Evolutionary conservation across 169 alveolate genomes (phyloP).

Genomic region (Toxoplasma gondii): DNA sequence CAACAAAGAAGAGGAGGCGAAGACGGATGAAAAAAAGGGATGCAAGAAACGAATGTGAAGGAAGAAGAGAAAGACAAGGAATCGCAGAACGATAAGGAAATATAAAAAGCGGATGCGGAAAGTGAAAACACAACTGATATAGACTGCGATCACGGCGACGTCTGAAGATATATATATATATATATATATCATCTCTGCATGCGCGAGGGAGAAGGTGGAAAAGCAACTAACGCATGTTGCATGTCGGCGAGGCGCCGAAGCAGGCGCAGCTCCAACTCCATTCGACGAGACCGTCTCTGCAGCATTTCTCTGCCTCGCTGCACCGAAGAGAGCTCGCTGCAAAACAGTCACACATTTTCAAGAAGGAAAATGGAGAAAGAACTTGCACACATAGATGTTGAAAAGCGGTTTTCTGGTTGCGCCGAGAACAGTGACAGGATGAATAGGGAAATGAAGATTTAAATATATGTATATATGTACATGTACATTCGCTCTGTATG

Average conservation of each 20-base stretch:
- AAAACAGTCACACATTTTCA: not conserved
- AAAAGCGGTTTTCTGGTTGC: too few species aligned
- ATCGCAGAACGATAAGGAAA: not conserved
- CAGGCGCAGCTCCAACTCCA: constrained; percentile 62
- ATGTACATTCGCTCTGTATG: not conserved
- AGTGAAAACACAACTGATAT: too few species aligned
- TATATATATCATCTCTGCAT: too few species aligned
- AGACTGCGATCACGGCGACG: too few species aligned
- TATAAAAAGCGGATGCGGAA: not conserved
- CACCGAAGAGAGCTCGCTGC: not conserved
- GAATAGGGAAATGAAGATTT: not conserved
- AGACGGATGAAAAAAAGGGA: not conserved
- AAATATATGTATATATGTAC: not conserved
- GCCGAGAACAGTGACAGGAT: too few species aligned
- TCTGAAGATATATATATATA: too few species aligned
- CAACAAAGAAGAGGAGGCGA: not conserved
- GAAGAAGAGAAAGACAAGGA: not conserved
- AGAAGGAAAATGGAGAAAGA: too few species aligned
- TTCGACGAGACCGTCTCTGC: constrained; percentile 11
- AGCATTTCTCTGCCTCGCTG: constrained; percentile 11
- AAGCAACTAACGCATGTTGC: constrained; percentile 49
- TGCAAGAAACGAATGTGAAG: not conserved
- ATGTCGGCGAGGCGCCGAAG: constrained; percentile 58
- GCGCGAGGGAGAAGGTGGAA: too few species aligned
- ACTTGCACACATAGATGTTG: too few species aligned